A percentile compares a stretch with the other conserved stretches of the same genome.
Evolutionary conservation across 805 yeast genomes (phyloP).

Genomic region (Monosporozyma yasuniensis): DNA sequence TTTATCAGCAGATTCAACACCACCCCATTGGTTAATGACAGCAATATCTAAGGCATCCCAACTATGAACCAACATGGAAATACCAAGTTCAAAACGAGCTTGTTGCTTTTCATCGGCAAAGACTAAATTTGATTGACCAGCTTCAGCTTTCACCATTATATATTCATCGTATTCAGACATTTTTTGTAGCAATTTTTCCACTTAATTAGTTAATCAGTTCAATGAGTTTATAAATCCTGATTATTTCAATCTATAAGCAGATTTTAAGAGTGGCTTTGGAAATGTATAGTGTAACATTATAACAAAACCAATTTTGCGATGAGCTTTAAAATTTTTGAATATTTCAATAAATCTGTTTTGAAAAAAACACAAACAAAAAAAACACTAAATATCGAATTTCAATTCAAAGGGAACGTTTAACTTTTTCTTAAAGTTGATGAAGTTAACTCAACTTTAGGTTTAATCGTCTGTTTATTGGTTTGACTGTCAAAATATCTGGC

Average conservation of each 20-base stretch:
- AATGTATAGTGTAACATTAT: too few species aligned
- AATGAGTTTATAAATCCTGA: background rate
- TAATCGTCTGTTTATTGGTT: too few species aligned
- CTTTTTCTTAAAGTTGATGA: too few species aligned
- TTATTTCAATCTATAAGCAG: too few species aligned
- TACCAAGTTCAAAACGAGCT: conserved; percentile 85
- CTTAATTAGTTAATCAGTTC: too few species aligned
- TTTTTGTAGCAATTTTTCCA: background rate
- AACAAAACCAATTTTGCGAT: background rate
- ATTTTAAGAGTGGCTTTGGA: too few species aligned
- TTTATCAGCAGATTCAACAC: conserved; percentile 80
- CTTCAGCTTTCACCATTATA: conserved; percentile 47
- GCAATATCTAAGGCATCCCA: conserved; percentile 90
- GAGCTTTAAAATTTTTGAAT: conserved; percentile 1
- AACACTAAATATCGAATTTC: background rate
- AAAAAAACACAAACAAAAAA: too few species aligned
- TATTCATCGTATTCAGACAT: conserved; percentile 28
- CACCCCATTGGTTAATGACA: conserved; percentile 93
- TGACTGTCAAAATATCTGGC: too few species aligned
- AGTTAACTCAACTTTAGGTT: too few species aligned
- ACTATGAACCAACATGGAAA: conserved; percentile 77
- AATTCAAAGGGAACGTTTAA: background rate
- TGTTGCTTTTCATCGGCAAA: conserved; percentile 59
- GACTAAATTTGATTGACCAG: conserved; percentile 32
- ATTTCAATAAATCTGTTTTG: background rate